Evolutionary conservation across 768 basidiomycete species (phyloP), one percentile per base, ranked within the genome.

Genomic region (Lactarius trivialis): DNA sequence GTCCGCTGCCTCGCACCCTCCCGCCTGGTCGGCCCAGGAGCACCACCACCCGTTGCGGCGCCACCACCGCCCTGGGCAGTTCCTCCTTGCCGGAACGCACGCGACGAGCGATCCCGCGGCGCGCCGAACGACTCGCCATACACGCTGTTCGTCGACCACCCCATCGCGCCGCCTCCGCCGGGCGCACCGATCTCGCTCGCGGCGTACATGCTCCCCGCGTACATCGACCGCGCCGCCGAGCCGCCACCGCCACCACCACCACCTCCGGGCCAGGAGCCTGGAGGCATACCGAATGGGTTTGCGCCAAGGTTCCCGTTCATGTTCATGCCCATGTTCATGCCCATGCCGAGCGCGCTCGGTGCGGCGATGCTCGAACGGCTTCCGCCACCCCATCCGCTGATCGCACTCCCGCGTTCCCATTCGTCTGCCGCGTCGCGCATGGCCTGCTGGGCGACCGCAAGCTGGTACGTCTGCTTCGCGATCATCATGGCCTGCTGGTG

Each of bases 391-490:
- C 68, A 68, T 53, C 68, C 68, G 67, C 70, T 64, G 63, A 69
- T 71, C 7, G 76, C 82, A 57, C 89, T 91, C 7, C 83, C 81
- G 36, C 91, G 85, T 70, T 94, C 92, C 92, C 92, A 94, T 70
- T 93, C 91, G 34, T 93, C 92, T 21, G 82, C 90, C n/a, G 92
- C 92, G 8, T 85, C 84, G 8, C 85, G 87, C 82, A 93, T 87
- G 5, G 92, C 92, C 67, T 93, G 92, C 72, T 92, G 92, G 6
- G 92, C 92, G 48, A 94, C 88, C 3, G 92, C 88, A 78, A 89
- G 84, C 73, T 93, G 92, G 70, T 91, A 94, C 4, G 91, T 85
- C 72, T 93, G 92, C 73, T 93, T 93, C 56, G 92, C 92, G 59
- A 79, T 75, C 76, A 91, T 76, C 82, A 94, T 90, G 2, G 92